Conservation (phyloP, 768 basidiomycete genomes). For the Cytidiella melzeri region DNA sequence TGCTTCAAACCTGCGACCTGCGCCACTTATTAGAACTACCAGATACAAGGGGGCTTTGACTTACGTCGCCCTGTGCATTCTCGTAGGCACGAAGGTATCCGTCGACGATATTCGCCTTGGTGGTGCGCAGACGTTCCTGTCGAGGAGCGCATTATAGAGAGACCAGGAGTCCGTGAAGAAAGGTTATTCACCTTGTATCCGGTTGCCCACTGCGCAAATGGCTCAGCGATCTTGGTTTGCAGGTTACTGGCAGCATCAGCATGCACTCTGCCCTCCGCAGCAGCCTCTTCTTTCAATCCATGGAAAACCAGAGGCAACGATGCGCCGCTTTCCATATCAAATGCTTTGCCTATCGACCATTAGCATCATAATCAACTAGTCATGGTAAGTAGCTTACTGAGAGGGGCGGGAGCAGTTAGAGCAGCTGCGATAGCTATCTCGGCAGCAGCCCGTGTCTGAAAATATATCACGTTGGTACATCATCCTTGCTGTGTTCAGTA, state of each 20-base stretch:
- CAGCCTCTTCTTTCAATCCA: conserved; percentile 71
- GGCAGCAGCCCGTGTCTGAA: conserved; percentile 65
- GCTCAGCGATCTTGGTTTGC: conserved; percentile 66
- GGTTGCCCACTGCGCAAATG: conserved; percentile 76
- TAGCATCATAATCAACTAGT: background rate
- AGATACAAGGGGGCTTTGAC: conserved; percentile 8
- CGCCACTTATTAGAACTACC: background rate
- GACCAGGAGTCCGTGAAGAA: too few relatives aligned
- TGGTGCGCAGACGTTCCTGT: conserved; percentile 10
- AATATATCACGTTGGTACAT: background rate
- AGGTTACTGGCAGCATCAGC: conserved; percentile 69
- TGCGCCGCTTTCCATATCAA: conserved; percentile 78
- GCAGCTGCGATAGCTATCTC: conserved; percentile 60
- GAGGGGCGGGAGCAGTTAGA: conserved; percentile 45
- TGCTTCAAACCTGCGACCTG: conserved; percentile 63
- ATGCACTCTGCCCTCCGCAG: conserved; percentile 70
- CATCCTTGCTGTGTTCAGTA: background rate
- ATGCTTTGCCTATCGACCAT: conserved; percentile 47
- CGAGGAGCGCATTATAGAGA: conserved; percentile 2
- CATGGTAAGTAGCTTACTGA: conserved; percentile 32
- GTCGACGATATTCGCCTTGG: conserved; percentile 15
- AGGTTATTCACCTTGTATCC: conserved; percentile 60
- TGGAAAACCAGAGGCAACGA: conserved; percentile 75
- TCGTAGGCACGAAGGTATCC: conserved; percentile 55
- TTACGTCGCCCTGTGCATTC: conserved; percentile 56